These are phyloP conservation scores for Elongisporangium undulatum DNA, from an alignment of 352 stramenopile genomes.

Conservation along the genomic window DNA sequence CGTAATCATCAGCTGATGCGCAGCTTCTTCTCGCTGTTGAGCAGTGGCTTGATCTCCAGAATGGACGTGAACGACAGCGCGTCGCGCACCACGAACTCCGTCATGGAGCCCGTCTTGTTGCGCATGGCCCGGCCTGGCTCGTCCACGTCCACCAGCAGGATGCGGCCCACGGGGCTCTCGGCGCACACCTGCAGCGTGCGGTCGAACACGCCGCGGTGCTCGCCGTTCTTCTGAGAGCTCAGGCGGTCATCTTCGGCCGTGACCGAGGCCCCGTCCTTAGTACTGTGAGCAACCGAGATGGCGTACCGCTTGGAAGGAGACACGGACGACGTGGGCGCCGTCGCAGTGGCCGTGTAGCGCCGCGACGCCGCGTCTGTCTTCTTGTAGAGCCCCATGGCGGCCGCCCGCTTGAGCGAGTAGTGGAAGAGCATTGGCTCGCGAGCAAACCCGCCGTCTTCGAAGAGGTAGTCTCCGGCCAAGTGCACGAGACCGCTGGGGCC, in stretches of 20 bases:
- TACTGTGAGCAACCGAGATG: too few species aligned
- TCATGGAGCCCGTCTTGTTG: slow-evolving; percentile 5
- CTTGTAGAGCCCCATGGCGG: slow-evolving; percentile 19
- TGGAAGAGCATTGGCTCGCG: slow-evolving; percentile 10
- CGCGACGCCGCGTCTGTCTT: neutral
- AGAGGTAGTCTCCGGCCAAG: slow-evolving; percentile 28
- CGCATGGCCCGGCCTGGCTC: slow-evolving; percentile 11
- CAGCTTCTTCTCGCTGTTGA: slow-evolving; percentile 21
- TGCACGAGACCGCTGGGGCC: slow-evolving; percentile 28
- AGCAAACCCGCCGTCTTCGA: slow-evolving; percentile 20
- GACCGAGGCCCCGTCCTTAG: too few species aligned
- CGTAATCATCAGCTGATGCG: too few species aligned
- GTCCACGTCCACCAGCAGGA: slow-evolving; percentile 20
- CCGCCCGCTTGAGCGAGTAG: slow-evolving; percentile 22
- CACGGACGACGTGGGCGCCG: slow-evolving; percentile 4
- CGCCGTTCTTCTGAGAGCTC: too few species aligned
- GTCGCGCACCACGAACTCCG: slow-evolving; percentile 21
- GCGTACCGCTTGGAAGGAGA: neutral
- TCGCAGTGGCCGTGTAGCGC: neutral
- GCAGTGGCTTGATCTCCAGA: slow-evolving; percentile 26
- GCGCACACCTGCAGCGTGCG: slow-evolving; percentile 13
- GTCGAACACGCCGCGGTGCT: slow-evolving; percentile 23
- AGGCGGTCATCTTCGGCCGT: too few species aligned
- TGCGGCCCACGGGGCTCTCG: slow-evolving; percentile 13
- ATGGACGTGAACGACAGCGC: slow-evolving; percentile 19